Conservation (phyloP, 1,139 yeast genomes). For the Ogataea hybrid region DNA sequence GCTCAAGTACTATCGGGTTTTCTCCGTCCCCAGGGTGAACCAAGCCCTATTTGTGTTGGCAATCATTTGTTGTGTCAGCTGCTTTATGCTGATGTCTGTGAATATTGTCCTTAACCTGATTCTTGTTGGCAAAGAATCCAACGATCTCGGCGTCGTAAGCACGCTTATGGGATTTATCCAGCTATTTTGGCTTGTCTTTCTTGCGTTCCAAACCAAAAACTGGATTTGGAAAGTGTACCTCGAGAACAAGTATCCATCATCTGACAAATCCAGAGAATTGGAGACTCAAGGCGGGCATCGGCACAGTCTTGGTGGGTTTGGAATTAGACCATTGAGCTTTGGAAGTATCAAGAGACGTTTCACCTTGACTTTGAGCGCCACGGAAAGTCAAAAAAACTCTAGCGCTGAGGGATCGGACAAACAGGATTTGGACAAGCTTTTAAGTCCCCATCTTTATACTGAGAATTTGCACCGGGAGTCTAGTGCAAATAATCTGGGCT, state of each 20-base stretch:
- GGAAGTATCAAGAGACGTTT: constrained; percentile 17
- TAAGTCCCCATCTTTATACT: constrained; percentile 7
- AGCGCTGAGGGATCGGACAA: constrained; percentile 1
- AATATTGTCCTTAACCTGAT: constrained; percentile 15
- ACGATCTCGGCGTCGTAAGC: constrained; percentile 15
- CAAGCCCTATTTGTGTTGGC: constrained; percentile 14
- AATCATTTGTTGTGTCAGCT: constrained; percentile 12
- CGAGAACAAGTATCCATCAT: constrained; percentile 2
- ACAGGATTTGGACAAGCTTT: constrained; percentile 7
- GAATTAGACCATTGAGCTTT: constrained; percentile 13
- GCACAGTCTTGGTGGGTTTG: constrained; percentile 9
- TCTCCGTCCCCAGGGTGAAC: constrained; percentile 13
- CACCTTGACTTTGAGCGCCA: constrained; percentile 1
- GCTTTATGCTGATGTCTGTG: constrained; percentile 16
- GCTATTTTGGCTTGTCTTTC: constrained; percentile 14
- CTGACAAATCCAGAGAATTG: constrained; percentile 1
- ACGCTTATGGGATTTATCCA: constrained; percentile 15
- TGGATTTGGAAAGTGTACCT: constrained; percentile 17
- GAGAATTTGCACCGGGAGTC: constrained; percentile 18
- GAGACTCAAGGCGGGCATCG: constrained; percentile 5
- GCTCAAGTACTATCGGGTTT: constrained; percentile 6
- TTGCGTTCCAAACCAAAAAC: constrained; percentile 16
- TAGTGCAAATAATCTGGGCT: constrained; percentile 9
- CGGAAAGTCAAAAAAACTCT: neutral
- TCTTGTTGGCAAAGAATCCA: constrained; percentile 16